Evolutionary conservation across 306 rosid species (phyloP), one percentile per base, ranked within the genome.

Genomic region (Corylus americana): DNA sequence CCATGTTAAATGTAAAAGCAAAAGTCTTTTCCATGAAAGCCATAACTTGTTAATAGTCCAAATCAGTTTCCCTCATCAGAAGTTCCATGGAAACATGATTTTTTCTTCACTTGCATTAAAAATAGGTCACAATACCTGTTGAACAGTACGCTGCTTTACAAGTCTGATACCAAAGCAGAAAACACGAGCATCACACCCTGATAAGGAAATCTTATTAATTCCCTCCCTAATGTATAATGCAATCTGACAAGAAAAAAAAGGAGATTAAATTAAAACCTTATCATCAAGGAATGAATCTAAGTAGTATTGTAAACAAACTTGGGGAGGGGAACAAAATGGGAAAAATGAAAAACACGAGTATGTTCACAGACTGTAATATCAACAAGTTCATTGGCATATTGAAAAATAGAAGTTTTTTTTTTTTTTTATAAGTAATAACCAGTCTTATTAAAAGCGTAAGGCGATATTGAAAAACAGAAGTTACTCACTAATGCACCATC

Each of bases 131-230:
- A 45, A 22, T 68, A 68, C 72, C 72, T 68, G 51, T 39, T 39
- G 72, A 42, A 68, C 14, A 1, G 51, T 42, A 68, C 22, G 31
- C 72, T 12, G 51, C 51, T n/a, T 42, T n/a, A 68, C 72, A 68
- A 68, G 72, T 18, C 72, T 39, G 72, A 68, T 42, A 48, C 72
- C 72, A 68, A 68, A 68, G 72, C 72, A 68, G 27, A 68, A 68
- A 68, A n/a, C 72, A 42, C 72, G 72, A 39, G 72, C 72, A 68
- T 68, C 72, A n/a, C 72, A 17, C 42, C 72, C 29, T 4, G 72
- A 68, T 37, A 68, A 39, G 0, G 72, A 68, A 68, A 68, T 68
- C 13, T 4, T 42, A 44, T 68, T 68, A 68, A 68, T 39, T 31
- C 51, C 51, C 5, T 68, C 72, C 50, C 13, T 0, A 10, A 67